Base-by-base conservation (phyloP, 768 basidiomycete genomes). In the Russula emetica region DNA sequence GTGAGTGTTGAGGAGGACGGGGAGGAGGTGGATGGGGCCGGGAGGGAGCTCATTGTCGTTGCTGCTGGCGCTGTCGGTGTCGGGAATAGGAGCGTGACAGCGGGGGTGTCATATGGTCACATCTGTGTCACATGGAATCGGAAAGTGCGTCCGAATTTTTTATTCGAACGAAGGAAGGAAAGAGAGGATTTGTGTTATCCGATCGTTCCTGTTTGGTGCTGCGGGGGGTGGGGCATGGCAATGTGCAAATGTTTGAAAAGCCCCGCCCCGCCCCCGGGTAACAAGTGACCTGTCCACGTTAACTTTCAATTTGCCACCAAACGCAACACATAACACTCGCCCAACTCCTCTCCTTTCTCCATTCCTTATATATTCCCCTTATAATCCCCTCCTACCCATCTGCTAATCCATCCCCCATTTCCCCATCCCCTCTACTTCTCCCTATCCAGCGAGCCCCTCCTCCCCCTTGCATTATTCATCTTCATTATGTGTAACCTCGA, bases 401-500 rank as follows among this genome's bases (percentile, higher is more conserved):
- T 52, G 53, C 55, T 62, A 62, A 55, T 63, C 36, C 57, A 65
- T 54, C 53, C 60, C 53, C 60, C 52, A 26, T 52, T 30, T 45
- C 52, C 42, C 60, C 10, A 20, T 24, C 44, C 53, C 24, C 18
- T 44, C 59, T 55, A 11, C 9, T 45, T 11, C 10, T 22, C 52
- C 51, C 58, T 45, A 58, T 44, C 38, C 54, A 55, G 55, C 56
- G 40, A 62, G 38, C 62, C 50, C 38, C 50, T 59, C 45, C 45
- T 47, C 66, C n/a, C 28, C 54, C 9, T 49, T 49, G 44, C 13
- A 40, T 14, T 16, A 16, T 49, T 49, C 16, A 9, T 16, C 10
- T 51, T 45, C 56, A 62, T 56, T 62, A 78, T 78, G 76, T 77
- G 76, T 71, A 73, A 76, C 63, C 75, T 75, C 67, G 73, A 75